phyloP scores from a whole-genome alignment of 164 flowering plant species.

The Aristolochia fimbriata region DNA sequence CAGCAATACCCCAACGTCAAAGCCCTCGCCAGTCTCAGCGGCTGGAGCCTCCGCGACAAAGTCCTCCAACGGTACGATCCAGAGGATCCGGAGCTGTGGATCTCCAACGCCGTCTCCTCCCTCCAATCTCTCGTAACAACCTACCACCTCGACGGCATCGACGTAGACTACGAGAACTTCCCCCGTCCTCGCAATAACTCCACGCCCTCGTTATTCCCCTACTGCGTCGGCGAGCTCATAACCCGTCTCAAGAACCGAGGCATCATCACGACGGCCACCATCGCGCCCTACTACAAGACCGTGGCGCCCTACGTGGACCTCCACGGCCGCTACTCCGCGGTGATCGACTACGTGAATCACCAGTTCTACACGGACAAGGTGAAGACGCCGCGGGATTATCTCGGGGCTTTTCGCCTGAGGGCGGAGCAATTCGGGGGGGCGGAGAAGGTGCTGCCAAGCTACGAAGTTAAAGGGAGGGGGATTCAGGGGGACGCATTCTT shows the following conservation, averaged over 20 bases:
- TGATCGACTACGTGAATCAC: constrained; percentile 52
- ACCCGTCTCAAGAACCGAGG: constrained; percentile 40
- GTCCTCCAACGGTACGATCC: constrained; percentile 46
- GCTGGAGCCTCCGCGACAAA: constrained; percentile 44
- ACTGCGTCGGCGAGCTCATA: constrained; percentile 57
- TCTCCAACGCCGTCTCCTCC: constrained; percentile 47
- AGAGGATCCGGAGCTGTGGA: constrained; percentile 22
- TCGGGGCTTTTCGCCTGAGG: constrained; percentile 27
- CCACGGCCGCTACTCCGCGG: constrained; percentile 22
- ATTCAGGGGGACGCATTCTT: constrained; percentile 71
- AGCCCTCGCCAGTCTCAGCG: constrained; percentile 59
- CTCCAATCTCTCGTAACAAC: constrained; percentile 21
- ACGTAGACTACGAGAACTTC: constrained; percentile 54
- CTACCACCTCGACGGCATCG: constrained; percentile 59
- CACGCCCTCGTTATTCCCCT: constrained; percentile 20
- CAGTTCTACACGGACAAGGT: constrained; percentile 60
- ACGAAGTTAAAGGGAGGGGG: constrained; percentile 57
- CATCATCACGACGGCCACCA: constrained; percentile 45
- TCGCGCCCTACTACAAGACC: constrained; percentile 44
- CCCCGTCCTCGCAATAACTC: constrained; percentile 11
- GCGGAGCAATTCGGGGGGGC: constrained; percentile 20
- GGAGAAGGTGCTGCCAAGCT: constrained; percentile 41
- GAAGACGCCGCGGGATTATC: constrained; percentile 22
- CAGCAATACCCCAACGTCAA: constrained; percentile 40
- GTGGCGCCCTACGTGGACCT: constrained; percentile 34